phyloP scores from a whole-genome alignment of 169 alveolate species.

The Plasmodium cynomolgi region DNA sequence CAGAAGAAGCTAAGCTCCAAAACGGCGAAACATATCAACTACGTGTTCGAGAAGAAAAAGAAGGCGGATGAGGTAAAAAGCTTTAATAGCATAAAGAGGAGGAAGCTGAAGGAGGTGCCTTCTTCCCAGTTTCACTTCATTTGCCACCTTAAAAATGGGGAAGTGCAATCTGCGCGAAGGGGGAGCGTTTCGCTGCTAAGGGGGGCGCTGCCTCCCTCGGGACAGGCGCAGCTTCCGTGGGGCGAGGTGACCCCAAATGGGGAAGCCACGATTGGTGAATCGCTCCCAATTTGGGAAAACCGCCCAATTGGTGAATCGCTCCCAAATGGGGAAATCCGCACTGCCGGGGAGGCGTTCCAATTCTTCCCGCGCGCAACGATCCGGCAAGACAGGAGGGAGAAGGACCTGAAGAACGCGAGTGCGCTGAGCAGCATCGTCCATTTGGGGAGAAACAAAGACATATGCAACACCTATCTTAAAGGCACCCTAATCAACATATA shows the following conservation, averaged over 20 bases:
- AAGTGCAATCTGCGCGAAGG: background rate
- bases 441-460: constrained; percentile 25
- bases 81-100: constrained; percentile 25
- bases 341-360: background rate
- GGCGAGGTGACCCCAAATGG: background rate
- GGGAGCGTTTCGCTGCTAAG: background rate
- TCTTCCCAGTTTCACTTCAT: constrained; percentile 43
- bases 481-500: constrained; percentile 45
- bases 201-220: background rate
- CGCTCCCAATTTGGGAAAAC: background rate
- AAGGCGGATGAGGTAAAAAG: constrained; percentile 15
- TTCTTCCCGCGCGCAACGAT: constrained; percentile 11
- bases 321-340: background rate
- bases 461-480: constrained; percentile 20
- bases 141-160: constrained; percentile 43
- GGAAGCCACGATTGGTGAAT: background rate
- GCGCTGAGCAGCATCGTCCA: constrained; percentile 26
- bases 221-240: background rate
- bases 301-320: background rate
- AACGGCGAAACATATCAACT: constrained; percentile 63
- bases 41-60: constrained; percentile 27
- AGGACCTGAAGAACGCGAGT: constrained; percentile 18
- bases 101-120: constrained; percentile 23
- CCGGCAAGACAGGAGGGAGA: constrained; percentile 17
- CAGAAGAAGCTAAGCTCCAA: constrained; percentile 50